These are phyloP conservation scores for Ensete ventricosum DNA, from an alignment of 176 grass and related monocot genomes.

Conservation along the genomic window DNA sequence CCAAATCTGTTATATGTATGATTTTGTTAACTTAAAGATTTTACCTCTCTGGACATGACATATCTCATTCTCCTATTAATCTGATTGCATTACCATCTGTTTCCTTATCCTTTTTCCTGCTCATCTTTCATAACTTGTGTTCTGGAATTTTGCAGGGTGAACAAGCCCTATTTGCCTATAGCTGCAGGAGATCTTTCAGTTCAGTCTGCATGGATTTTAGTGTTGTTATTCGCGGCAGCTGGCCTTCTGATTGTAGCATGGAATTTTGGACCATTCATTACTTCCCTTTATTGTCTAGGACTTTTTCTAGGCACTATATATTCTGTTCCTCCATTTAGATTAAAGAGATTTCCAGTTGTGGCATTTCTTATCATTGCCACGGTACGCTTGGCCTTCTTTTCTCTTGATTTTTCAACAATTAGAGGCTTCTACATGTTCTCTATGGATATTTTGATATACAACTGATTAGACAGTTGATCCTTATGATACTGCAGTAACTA, in stretches of 20 bases:
- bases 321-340: slow-evolving; percentile 97
- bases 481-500: not conserved
- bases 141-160: slow-evolving; percentile 53
- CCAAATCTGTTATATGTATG: not conserved
- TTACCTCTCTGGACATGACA: not conserved
- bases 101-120: not conserved
- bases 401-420: not conserved
- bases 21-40: not conserved
- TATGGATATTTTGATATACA: not conserved
- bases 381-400: slow-evolving; percentile 28
- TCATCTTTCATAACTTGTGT: not conserved
- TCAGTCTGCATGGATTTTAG: slow-evolving; percentile 77
- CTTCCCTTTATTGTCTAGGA: slow-evolving; percentile 81
- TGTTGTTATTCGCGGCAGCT: slow-evolving; percentile 47
- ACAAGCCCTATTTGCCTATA: slow-evolving; percentile 97
- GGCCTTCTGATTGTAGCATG: slow-evolving; percentile 68
- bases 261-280: slow-evolving; percentile 86
- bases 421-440: not conserved
- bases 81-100: not conserved
- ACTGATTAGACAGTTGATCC: not conserved
- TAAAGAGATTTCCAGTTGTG: slow-evolving; percentile 82
- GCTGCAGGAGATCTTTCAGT: slow-evolving; percentile 84
- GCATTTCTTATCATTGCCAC: slow-evolving; percentile 99
- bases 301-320: slow-evolving; percentile 98
- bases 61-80: not conserved